phyloP scores from a whole-genome alignment of 768 basidiomycete species.

The Favolaschia claudopus region DNA sequence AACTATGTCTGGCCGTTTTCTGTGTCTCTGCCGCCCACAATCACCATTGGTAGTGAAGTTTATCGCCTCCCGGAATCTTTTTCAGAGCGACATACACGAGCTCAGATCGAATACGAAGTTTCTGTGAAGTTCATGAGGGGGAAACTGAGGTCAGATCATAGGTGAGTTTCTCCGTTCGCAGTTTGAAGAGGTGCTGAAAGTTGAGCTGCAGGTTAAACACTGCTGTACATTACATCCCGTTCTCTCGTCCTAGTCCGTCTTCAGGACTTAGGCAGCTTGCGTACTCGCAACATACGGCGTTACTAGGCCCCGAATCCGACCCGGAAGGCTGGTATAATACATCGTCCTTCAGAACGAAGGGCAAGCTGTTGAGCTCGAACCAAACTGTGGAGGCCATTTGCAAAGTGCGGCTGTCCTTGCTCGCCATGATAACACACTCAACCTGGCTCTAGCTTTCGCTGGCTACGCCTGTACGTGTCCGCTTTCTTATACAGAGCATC shows the following conservation, averaged over 20 bases:
- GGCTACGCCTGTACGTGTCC: conserved; percentile 45
- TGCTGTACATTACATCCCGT: conserved; percentile 42
- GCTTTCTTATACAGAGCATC: not conserved
- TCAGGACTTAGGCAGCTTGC: conserved; percentile 43
- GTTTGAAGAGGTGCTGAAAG: not conserved
- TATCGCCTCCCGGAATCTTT: conserved; percentile 49
- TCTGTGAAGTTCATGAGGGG: conserved; percentile 40
- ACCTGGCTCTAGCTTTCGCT: conserved; percentile 41
- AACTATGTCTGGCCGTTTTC: conserved; percentile 46
- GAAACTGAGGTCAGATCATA: conserved; percentile 43
- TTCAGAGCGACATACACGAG: conserved; percentile 45
- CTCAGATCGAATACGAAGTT: conserved; percentile 45
- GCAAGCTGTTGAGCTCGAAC: conserved; percentile 35
- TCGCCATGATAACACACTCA: conserved; percentile 1
- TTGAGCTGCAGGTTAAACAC: conserved; percentile 35
- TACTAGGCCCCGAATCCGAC: conserved; percentile 46
- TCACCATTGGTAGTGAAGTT: too few species aligned
- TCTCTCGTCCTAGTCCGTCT: conserved; percentile 40
- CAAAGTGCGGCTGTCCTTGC: conserved; percentile 35
- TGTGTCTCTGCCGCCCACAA: conserved; percentile 48
- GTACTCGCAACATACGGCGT: conserved; percentile 41
- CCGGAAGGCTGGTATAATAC: conserved; percentile 49
- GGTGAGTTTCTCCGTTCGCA: conserved; percentile 29
- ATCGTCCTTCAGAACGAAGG: conserved; percentile 33
- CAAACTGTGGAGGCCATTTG: conserved; percentile 41